Evolutionary conservation across 352 stramenopile species (phyloP).

Genomic region (Aphanomyces stellatus): DNA sequence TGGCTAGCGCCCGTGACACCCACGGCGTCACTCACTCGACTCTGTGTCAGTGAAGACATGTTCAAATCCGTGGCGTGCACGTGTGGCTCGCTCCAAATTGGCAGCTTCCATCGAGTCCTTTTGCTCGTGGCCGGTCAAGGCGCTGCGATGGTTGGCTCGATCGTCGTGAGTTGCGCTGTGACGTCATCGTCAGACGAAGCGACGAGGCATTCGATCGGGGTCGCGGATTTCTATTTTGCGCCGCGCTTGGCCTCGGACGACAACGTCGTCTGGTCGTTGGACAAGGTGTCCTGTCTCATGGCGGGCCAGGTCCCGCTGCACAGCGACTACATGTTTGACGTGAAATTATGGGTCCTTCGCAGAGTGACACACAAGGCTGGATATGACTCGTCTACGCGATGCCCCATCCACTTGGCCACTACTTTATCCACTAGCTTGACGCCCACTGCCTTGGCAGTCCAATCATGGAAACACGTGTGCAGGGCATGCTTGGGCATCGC

Average conservation of each 20-base stretch:
- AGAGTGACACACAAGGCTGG: no score
- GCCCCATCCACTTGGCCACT: neutral
- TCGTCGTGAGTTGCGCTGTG: neutral
- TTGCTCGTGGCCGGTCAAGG: neutral
- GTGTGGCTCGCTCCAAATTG: neutral
- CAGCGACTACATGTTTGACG: neutral
- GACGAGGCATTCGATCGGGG: neutral
- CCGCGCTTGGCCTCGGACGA: no score
- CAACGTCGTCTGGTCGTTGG: neutral
- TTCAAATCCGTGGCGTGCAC: no score
- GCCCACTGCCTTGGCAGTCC: no score
- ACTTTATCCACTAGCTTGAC: no score
- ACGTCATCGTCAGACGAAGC: neutral
- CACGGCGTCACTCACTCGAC: neutral
- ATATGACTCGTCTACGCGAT: neutral
- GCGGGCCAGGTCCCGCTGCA: neutral
- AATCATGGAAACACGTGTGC: no score
- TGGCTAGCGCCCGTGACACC: neutral
- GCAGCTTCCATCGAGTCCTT: neutral
- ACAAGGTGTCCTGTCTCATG: neutral
- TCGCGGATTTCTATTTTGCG: neutral
- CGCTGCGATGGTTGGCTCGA: no score
- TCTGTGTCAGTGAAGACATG: neutral
- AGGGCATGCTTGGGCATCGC: neutral
- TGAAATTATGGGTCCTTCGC: neutral